A percentile compares a stretch with the other conserved stretches of the same genome.
These are phyloP conservation scores for Botrytis fabae DNA, from an alignment of 2,329 filamentous ascomycete genomes.

Conservation along the genomic window DNA sequence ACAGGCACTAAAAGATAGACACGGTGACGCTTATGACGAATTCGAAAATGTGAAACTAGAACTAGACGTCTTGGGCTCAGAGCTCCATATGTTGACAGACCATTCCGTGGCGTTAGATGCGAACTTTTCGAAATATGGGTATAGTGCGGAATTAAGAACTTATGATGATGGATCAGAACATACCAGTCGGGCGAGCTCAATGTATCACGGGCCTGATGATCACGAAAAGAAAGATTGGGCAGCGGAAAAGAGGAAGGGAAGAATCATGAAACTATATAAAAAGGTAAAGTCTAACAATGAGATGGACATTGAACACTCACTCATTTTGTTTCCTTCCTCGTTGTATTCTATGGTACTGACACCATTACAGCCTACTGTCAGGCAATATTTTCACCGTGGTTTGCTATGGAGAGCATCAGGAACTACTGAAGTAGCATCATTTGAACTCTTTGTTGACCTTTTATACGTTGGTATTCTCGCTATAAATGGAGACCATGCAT, in stretches of 20 bases:
- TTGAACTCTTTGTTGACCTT: constrained; percentile 65
- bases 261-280: constrained; percentile 57
- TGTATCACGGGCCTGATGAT: constrained; percentile 32
- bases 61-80: constrained; percentile 52
- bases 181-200: constrained; percentile 30
- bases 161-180: constrained; percentile 42
- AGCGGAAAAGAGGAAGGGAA: constrained; percentile 42
- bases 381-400: constrained; percentile 67
- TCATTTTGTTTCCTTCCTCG: no score
- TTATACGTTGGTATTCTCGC: constrained; percentile 60
- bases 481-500: constrained; percentile 61
- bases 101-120: constrained; percentile 58
- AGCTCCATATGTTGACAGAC: constrained; percentile 55
- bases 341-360: not conserved
- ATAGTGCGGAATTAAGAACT: constrained; percentile 57
- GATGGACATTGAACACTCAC: not conserved
- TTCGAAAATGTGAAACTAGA: constrained; percentile 57
- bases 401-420: constrained; percentile 62
- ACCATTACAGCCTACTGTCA: constrained; percentile 50
- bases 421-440: constrained; percentile 60
- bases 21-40: constrained; percentile 54
- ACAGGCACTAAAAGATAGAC: constrained; percentile 48
- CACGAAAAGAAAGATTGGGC: constrained; percentile 44
- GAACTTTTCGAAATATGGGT: constrained; percentile 65
- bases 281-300: constrained; percentile 36